phyloP scores from a whole-genome alignment of 1,284 basidiomycete genomes.

The Ustilago trichophora region DNA sequence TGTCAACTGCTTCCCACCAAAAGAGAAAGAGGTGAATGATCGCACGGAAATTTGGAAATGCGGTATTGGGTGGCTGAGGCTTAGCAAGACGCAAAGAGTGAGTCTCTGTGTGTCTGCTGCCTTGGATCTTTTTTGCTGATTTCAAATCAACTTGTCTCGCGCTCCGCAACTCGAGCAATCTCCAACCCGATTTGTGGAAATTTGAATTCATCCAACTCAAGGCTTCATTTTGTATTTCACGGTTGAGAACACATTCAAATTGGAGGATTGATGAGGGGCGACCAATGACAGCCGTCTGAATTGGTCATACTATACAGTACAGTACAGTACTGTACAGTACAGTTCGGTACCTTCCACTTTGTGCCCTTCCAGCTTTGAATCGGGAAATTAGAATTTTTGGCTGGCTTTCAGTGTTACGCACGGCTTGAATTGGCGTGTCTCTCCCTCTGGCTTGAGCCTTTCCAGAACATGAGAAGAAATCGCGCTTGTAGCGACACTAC shows the following conservation, averaged over 20 bases:
- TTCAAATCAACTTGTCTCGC: slow-evolving; percentile 31
- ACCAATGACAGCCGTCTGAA: slow-evolving; percentile 46
- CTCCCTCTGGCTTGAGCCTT: background rate
- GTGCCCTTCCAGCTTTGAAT: background rate
- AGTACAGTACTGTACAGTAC: no score
- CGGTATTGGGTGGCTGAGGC: slow-evolving; percentile 28
- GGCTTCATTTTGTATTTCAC: no score
- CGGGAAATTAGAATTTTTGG: slow-evolving; percentile 1
- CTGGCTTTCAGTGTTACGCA: slow-evolving; percentile 12
- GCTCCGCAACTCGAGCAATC: background rate
- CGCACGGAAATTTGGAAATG: slow-evolving; percentile 22
- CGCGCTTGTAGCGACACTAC: no score
- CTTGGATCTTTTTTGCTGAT: slow-evolving; percentile 14
- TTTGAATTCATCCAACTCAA: slow-evolving; percentile 1
- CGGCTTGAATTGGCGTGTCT: no score
- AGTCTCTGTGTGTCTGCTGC: no score
- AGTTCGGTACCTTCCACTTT: no score
- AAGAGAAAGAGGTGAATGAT: slow-evolving; percentile 25
- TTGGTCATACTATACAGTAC: slow-evolving; percentile 25
- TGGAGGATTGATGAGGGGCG: background rate
- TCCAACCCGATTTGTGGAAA: slow-evolving; percentile 1
- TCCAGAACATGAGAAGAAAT: slow-evolving; percentile 8
- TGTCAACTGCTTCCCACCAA: no score
- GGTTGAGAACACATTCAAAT: background rate
- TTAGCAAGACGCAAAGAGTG: slow-evolving; percentile 6